Base-by-base conservation (phyloP, 352 stramenopile species). In the Peronospora destructor region DNA sequence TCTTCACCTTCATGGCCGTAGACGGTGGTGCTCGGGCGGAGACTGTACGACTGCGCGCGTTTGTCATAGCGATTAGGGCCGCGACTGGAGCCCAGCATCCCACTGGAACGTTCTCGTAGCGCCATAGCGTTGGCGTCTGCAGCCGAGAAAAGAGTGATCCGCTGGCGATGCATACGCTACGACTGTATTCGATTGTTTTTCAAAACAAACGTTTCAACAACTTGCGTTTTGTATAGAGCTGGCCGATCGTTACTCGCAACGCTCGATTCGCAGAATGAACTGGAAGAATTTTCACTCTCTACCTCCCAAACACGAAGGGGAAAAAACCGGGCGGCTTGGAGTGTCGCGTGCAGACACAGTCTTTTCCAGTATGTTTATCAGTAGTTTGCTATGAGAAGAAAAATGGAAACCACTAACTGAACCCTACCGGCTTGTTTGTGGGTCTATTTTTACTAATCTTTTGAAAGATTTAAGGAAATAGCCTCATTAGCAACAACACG, bases 41-140 rank as follows among this genome's bases (percentile, higher is more conserved):
- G 49, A 13, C 54, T 63, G 62, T 78, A 84, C 32, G 68, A 76
- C 35, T 71, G 56, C 33, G 66, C 62, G 36, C 59, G 64, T 39
- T 61, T 59, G 32, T 74, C 65, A 32, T 61, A 61, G 50, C 60
- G 64, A 4, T 46, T 54, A 17, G 41, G 53, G 19, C 61, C 54
- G 42, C 62, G 65, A 45, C 55, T 71, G 0, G 57, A 71, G 39
- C 40, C 35, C 17, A 64, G 12, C 43, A 61, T 47, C 21, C 59
- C 36, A 13, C 58, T 67, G 12, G 64, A 65, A 64, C 76, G 76
- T 45, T 90, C 78, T 23, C 79, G 79, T 25, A 77, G 59, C 0
- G 48, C 79, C 76, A 90, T 86, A 55, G 79, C 79, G 47, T 77
- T 61, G 39, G 76, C 76, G 65, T 87, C 79, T 49, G 81, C 79